These are phyloP conservation scores for Colletotrichum destructivum DNA, from an alignment of 2,329 filamentous ascomycete genomes.

Conservation along the genomic window DNA sequence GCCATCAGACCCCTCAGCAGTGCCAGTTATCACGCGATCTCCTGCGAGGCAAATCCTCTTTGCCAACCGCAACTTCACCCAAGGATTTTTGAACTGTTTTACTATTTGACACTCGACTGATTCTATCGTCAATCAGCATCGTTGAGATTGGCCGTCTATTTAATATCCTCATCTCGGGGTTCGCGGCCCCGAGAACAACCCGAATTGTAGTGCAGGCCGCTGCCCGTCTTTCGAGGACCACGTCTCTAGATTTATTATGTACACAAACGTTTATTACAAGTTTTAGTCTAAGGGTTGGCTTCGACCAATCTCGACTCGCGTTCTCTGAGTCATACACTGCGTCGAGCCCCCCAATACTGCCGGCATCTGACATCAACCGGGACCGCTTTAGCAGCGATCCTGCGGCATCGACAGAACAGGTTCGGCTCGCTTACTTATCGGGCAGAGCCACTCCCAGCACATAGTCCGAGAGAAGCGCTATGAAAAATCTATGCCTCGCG, in stretches of 20 bases:
- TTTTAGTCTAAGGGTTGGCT: slow-evolving; percentile 27
- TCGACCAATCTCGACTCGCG: slow-evolving; percentile 31
- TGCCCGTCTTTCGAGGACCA: slow-evolving; percentile 17
- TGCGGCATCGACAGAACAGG: slow-evolving; percentile 7
- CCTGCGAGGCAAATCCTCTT: not conserved
- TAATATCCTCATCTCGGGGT: not conserved
- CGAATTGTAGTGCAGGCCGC: not conserved
- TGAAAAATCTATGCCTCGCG: slow-evolving; percentile 60
- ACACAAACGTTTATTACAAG: slow-evolving; percentile 39
- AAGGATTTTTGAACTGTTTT: not conserved
- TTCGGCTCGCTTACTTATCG: slow-evolving; percentile 16
- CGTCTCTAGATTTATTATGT: slow-evolving; percentile 30
- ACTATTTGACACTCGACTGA: slow-evolving; percentile 9
- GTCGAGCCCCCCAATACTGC: not conserved
- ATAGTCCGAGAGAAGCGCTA: not conserved
- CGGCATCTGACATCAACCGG: slow-evolving; percentile 25
- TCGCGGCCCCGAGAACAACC: not conserved
- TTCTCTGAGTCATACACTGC: slow-evolving; percentile 12
- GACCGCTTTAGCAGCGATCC: slow-evolving; percentile 24
- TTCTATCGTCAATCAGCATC: slow-evolving; percentile 15
- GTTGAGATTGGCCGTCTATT: slow-evolving; percentile 4
- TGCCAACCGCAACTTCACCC: not conserved
- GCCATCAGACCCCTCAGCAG: not conserved
- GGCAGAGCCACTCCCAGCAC: slow-evolving; percentile 5
- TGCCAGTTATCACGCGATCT: not conserved